Evolutionary conservation across 805 yeast genomes (phyloP).

Genomic region (Hanseniaspora lachancei): DNA sequence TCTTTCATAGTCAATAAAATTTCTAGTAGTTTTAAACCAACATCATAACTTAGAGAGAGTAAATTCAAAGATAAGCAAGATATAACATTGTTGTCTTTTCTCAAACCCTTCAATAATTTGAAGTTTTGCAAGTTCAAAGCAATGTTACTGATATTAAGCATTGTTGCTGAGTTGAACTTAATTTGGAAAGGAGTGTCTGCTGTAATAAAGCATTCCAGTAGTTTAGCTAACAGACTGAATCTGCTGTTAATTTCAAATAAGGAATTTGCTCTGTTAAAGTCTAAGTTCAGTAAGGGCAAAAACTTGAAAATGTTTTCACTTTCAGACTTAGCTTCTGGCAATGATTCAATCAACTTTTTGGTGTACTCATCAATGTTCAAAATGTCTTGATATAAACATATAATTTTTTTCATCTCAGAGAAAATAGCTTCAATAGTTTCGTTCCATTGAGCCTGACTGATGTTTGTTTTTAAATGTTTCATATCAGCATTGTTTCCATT

Average conservation of each 20-base stretch:
- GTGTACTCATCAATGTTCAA: conserved; percentile 47
- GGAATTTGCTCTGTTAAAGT: conserved; percentile 43
- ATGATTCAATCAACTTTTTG: conserved; percentile 27
- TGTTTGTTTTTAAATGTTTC: conserved; percentile 25
- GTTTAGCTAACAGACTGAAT: conserved; percentile 33
- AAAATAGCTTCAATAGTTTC: conserved; percentile 36
- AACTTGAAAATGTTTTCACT: conserved; percentile 6
- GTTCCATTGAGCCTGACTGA: conserved; percentile 34
- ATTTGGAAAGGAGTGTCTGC: conserved; percentile 44
- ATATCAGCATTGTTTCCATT: conserved; percentile 13
- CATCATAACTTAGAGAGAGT: conserved; percentile 29
- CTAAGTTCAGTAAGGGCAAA: conserved; percentile 43
- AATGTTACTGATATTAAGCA: conserved; percentile 41
- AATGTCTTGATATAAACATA: conserved; percentile 45
- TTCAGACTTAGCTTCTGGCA: conserved; percentile 26
- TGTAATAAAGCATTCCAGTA: conserved; percentile 36
- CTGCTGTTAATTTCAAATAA: conserved; percentile 41
- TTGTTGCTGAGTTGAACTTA: conserved; percentile 49
- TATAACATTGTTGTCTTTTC: conserved; percentile 36
- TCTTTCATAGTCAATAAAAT: not conserved
- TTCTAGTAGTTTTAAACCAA: conserved; percentile 19
- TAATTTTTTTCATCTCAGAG: conserved; percentile 41
- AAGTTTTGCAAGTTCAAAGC: conserved; percentile 42
- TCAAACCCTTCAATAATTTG: conserved; percentile 41
- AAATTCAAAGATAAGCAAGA: conserved; percentile 32